These are phyloP conservation scores for Globisporangium barbulae DNA, from an alignment of 352 stramenopile genomes.

Conservation along the genomic window DNA sequence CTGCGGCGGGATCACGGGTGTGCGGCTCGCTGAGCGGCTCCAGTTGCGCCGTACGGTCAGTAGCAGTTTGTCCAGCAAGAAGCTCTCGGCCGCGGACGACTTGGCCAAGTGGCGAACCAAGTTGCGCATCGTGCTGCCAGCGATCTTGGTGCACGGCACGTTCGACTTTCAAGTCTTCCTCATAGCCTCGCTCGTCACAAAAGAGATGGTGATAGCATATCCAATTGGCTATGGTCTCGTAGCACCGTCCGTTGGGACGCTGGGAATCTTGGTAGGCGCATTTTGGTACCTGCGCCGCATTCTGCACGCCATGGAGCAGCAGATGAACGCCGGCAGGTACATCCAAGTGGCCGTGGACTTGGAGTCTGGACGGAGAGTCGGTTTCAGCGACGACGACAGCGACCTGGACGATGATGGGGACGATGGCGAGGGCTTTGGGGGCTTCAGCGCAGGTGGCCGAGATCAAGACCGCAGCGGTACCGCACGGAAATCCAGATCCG, in stretches of 20 bases:
- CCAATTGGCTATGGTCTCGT: constrained; percentile 36
- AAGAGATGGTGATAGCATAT: constrained; percentile 27
- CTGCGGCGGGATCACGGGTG: constrained; percentile 59
- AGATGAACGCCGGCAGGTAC: constrained; percentile 43
- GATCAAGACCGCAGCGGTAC: not conserved
- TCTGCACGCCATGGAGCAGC: constrained; percentile 37
- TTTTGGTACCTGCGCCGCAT: constrained; percentile 34
- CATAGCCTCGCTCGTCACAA: constrained; percentile 35
- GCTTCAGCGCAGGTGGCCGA: not conserved
- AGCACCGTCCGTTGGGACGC: constrained; percentile 25
- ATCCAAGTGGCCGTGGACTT: constrained; percentile 51
- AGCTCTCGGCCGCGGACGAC: constrained; percentile 12
- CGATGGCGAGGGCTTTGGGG: not conserved
- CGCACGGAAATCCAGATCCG: constrained; percentile 27
- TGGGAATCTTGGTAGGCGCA: constrained; percentile 24
- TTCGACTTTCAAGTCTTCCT: constrained; percentile 67
- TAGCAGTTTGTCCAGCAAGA: constrained; percentile 10
- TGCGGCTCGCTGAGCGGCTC: constrained; percentile 46
- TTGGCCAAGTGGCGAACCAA: constrained; percentile 36
- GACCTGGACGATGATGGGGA: constrained; percentile 25
- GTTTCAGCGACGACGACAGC: constrained; percentile 32
- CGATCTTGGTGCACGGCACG: constrained; percentile 51
- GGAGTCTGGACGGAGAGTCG: constrained; percentile 29
- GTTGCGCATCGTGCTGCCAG: constrained; percentile 31
- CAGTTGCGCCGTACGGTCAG: constrained; percentile 18